Base-by-base conservation (phyloP, 306 rosid genomes). In the Rosa persica region DNA sequence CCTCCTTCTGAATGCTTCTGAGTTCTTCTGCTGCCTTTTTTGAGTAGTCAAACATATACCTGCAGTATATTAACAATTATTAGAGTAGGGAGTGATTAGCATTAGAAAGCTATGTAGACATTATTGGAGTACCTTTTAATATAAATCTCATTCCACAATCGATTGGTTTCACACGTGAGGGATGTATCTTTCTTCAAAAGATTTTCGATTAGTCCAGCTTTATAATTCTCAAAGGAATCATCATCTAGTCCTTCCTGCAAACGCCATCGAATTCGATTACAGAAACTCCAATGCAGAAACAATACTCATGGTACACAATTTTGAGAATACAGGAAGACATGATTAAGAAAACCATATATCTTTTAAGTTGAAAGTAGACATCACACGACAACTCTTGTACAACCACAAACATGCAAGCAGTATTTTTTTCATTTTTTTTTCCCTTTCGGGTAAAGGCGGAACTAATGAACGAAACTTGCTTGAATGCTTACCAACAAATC, bases 171-270 rank as follows among this genome's bases (percentile, higher is more conserved):
- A 23, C 86, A 84, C 13, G 85, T 61, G 78, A 95, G 98, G 61
- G 97, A 92, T 23, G 97, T 88, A 85, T 92, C 98, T 84, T 95
- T 95, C 92, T 87, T 97, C 82, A 95, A 81, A 77, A 95, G 89
- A 90, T 86, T 86, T 30, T 86, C 89, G 82, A 89, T 64, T 44
- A 95, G 80, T 27, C 98, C 98, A 74, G 76, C 92, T 87, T 74
- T 95, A 74, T 91, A 92, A 78, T 89, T 86, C 84, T 88, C 92
- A 80, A 95, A 95, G 51, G 97, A 85, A 80, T 77, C 84, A 25
- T 74, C 90, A 73, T 91, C 98, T 43, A 95, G 97, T 73, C 80
- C 91, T 47, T 81, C 90, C 98, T 95, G 90, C 86, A 86, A 60
- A 81, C 76, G 20, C 82, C 67, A 79, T 72, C 49, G 75, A 23